Evolutionary conservation across 1,284 basidiomycete species (phyloP), one percentile per base, ranked within the genome.

Genomic region (Ceratobasidium papillatum): DNA sequence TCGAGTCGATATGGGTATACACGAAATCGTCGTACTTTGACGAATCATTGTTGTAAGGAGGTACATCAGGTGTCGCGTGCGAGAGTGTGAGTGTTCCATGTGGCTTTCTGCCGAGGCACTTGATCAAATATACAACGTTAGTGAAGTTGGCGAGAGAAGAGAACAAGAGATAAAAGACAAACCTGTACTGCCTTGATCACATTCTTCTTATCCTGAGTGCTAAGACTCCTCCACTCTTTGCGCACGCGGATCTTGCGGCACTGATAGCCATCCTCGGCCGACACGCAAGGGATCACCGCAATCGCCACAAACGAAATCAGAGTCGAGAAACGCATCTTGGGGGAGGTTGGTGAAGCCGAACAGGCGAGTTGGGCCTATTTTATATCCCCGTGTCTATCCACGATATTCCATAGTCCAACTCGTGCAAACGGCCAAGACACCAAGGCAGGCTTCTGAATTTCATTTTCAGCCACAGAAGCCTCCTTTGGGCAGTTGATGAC

Each of bases 11-110:
- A 36, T 75, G 74, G 4, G 72, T 43, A 12, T 75, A 75, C 4
- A 75, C 74, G 19, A 75, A 25, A 61, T 75, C 74, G 27, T 75
- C 74, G 32, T 74, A 75, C 14, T 59, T 38, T 0, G 74, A 75
- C n/a, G 54, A 49, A 3, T 17, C 34, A 19, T 74, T 1, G 19
- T 41, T 51, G 58, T 43, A 30, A 32, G 68, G 38, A 17, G 74
- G 66, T 1, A 74, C 5, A 27, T 25, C 32, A n/a, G 74, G 54
- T 17, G 74, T 75, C 9, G 32, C 66, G 5, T 73, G 38, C n/a
- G 69, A 74, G 4, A 52, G 74, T 22, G 25, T 8, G 8, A 75
- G 61, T 8, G 56, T 22, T 22, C 49, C 30, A 34, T 75, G 71
- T 9, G 69, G 71, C 0, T 47, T 27, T 3, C 27, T 27, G 9